Percentiles rank a stretch among this genome's conserved stretches.
Conservation (phyloP, 495 filamentous ascomycete genomes). For the Penicillium verhagenii region DNA sequence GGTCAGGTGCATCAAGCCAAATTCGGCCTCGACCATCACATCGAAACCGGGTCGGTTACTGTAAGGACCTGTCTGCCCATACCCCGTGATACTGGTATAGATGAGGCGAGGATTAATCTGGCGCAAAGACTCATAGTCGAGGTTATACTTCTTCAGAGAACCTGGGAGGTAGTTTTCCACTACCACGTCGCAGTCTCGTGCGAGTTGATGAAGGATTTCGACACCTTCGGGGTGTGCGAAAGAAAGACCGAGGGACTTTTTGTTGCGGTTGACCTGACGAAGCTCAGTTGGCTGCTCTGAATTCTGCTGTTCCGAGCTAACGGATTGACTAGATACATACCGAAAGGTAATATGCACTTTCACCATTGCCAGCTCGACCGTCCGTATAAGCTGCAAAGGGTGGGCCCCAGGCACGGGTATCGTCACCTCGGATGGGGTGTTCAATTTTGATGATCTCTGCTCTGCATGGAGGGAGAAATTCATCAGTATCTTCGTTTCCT, state of each 20-base stretch:
- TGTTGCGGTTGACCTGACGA: conserved; percentile 94
- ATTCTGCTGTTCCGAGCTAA: background rate
- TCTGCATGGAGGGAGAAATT: conserved; percentile 46
- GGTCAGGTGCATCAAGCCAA: conserved; percentile 98
- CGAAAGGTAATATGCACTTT: conserved; percentile 91
- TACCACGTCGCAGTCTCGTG: conserved; percentile 80
- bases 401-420: conserved; percentile 94
- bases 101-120: conserved; percentile 76
- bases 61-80: conserved; percentile 93
- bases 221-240: conserved; percentile 83
- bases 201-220: conserved; percentile 81
- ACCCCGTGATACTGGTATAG: conserved; percentile 70
- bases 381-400: conserved; percentile 79
- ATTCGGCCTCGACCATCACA: conserved; percentile 98
- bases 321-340: conserved; percentile 46
- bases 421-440: conserved; percentile 87
- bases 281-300: too few relatives aligned
- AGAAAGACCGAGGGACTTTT: conserved; percentile 88
- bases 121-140: conserved; percentile 78
- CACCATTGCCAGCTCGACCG: conserved; percentile 69
- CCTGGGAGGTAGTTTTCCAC: conserved; percentile 97
- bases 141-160: conserved; percentile 78
- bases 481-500: background rate
- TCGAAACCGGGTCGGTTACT: conserved; percentile 91
- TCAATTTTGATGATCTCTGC: conserved; percentile 97